A percentile compares a stretch with the other conserved stretches of the same genome.
phyloP scores from a whole-genome alignment of 306 rosid species.

The Macrotyloma uniflorum region DNA sequence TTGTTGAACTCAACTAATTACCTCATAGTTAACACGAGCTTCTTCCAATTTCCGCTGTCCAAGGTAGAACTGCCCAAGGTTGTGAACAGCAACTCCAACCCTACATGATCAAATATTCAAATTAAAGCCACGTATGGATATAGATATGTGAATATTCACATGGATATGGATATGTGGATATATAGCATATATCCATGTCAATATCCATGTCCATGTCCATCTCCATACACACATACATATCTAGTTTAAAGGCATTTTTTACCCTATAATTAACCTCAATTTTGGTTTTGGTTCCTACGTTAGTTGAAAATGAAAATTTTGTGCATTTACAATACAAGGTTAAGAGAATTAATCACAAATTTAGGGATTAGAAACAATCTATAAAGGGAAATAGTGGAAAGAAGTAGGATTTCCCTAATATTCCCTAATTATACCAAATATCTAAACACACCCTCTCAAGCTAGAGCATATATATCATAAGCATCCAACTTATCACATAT shows the following conservation, averaged over 20 bases:
- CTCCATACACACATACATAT: no score
- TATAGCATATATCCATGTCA: background rate
- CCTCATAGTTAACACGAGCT: constrained; percentile 74
- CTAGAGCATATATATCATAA: background rate
- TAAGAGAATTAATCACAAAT: background rate
- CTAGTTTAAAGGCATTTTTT: background rate
- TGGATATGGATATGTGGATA: background rate
- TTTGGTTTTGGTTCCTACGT: background rate
- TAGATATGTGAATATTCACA: background rate
- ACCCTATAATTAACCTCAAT: background rate
- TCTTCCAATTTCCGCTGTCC: constrained; percentile 72
- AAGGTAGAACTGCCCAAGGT: constrained; percentile 85
- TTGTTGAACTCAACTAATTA: constrained; percentile 36
- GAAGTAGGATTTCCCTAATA: background rate
- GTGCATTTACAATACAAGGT: background rate
- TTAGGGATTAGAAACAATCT: background rate
- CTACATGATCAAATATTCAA: constrained; percentile 51
- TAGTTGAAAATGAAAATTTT: background rate
- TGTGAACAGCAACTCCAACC: constrained; percentile 82
- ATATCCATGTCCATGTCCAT: no score
- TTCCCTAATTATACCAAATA: background rate
- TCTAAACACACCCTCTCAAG: background rate
- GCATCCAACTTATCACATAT: background rate
- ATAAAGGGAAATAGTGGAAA: background rate
- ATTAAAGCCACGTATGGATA: constrained; percentile 8